These are phyloP conservation scores for Ceratobasidium sp. DNA, from an alignment of 1,284 basidiomycete species.

Conservation along the genomic window DNA sequence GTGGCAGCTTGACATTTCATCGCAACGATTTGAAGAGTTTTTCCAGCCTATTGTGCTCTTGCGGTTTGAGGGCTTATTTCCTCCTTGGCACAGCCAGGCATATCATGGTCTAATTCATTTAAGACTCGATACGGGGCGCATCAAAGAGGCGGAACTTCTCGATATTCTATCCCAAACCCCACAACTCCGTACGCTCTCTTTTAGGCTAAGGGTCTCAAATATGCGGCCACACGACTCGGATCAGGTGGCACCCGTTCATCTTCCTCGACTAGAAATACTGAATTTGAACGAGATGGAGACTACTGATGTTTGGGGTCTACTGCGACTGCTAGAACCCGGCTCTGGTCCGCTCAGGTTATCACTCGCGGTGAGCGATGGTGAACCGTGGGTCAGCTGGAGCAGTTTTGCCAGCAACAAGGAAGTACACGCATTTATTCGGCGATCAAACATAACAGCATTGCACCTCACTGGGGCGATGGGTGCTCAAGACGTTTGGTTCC, in stretches of 20 bases:
- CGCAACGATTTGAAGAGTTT: not conserved
- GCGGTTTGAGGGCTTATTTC: not conserved
- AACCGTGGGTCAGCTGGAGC: not conserved
- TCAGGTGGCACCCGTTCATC: too few relatives aligned
- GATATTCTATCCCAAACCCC: not conserved
- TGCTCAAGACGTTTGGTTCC: not conserved
- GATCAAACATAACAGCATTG: too few relatives aligned
- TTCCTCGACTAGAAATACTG: too few relatives aligned
- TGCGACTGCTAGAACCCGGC: constrained; percentile 13
- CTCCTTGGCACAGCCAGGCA: constrained; percentile 1
- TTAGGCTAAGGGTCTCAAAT: not conserved
- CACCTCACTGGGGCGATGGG: too few relatives aligned
- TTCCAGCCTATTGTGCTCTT: not conserved
- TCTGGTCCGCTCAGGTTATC: not conserved
- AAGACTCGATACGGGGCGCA: not conserved
- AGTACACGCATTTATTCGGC: not conserved
- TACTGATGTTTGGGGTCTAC: not conserved
- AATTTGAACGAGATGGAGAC: too few relatives aligned
- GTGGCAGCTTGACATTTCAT: not conserved
- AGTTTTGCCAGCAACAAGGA: not conserved
- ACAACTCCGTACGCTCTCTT: not conserved
- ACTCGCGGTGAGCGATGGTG: not conserved
- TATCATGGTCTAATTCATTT: not conserved
- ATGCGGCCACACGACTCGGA: too few relatives aligned
- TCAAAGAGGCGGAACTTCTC: not conserved